phyloP scores from a whole-genome alignment of 2,329 filamentous ascomycete genomes.

The Xenosphaeropsis pyriputrescens region DNA sequence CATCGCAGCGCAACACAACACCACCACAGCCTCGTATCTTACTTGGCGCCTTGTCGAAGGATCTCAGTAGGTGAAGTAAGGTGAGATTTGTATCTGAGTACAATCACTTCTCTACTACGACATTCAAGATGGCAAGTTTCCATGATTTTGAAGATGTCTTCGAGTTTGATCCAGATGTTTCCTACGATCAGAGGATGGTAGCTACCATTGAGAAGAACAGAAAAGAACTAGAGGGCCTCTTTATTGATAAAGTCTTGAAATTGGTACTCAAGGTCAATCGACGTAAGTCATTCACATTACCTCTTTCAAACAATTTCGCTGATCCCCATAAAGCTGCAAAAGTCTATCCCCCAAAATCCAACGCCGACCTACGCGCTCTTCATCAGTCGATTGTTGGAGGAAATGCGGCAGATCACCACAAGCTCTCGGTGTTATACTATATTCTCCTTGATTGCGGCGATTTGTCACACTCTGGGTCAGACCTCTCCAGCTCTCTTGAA shows the following conservation, averaged over 20 bases:
- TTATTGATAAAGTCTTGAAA: conserved; percentile 65
- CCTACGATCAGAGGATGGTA: conserved; percentile 44
- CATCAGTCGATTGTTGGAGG: conserved; percentile 55
- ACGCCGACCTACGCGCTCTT: conserved; percentile 51
- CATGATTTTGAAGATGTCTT: conserved; percentile 54
- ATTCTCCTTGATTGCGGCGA: conserved; percentile 61
- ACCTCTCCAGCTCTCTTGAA: conserved; percentile 39
- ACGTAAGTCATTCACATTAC: conserved; percentile 28
- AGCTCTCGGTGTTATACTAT: conserved; percentile 74
- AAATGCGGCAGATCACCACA: conserved; percentile 56
- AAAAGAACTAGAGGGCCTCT: conserved; percentile 56
- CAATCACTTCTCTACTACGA: too few species aligned
- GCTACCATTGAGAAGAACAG: conserved; percentile 52
- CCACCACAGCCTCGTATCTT: too few species aligned
- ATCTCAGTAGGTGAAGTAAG: too few species aligned
- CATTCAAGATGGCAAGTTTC: too few species aligned
- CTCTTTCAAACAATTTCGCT: neutral
- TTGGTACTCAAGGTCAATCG: conserved; percentile 50
- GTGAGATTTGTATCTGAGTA: too few species aligned
- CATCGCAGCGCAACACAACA: too few species aligned
- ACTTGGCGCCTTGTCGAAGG: too few species aligned
- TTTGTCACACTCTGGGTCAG: conserved; percentile 27
- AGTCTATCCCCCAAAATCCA: conserved; percentile 60
- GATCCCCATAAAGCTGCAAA: conserved; percentile 30
- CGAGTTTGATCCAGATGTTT: conserved; percentile 38